Evolutionary conservation across 306 rosid species (phyloP).

Genomic region (Rubus parviflorus): DNA sequence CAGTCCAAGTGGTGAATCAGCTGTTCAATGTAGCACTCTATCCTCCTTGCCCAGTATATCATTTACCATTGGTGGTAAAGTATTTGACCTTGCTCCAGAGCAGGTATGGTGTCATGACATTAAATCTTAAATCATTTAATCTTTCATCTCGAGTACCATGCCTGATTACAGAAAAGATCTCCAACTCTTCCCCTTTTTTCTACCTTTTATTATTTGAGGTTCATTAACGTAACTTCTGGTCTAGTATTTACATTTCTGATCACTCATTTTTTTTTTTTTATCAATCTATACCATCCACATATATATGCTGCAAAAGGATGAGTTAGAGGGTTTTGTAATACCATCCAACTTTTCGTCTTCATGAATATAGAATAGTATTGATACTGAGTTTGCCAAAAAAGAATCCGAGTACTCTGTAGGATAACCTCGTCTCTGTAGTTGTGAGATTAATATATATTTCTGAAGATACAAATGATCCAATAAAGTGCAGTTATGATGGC

Average conservation of each 20-base stretch:
- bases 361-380: background rate
- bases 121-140: background rate
- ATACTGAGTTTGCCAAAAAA: background rate
- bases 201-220: background rate
- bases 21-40: constrained; percentile 47
- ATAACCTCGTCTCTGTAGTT: too few relatives aligned
- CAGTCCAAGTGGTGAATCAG: constrained; percentile 64
- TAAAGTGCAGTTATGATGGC: background rate
- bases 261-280: too few relatives aligned
- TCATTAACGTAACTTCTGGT: background rate
- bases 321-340: background rate
- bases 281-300: background rate
- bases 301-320: background rate
- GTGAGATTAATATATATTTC: background rate
- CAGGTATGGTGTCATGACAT: constrained; percentile 36
- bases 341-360: background rate
- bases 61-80: constrained; percentile 55
- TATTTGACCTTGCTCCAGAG: constrained; percentile 58
- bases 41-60: constrained; percentile 55
- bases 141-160: background rate
- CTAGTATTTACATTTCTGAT: background rate
- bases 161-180: background rate
- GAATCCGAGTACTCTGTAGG: background rate
- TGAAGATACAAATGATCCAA: background rate
- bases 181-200: background rate